phyloP scores from a whole-genome alignment of 148 eudicot species.

The Vaccinium myrtillus region DNA sequence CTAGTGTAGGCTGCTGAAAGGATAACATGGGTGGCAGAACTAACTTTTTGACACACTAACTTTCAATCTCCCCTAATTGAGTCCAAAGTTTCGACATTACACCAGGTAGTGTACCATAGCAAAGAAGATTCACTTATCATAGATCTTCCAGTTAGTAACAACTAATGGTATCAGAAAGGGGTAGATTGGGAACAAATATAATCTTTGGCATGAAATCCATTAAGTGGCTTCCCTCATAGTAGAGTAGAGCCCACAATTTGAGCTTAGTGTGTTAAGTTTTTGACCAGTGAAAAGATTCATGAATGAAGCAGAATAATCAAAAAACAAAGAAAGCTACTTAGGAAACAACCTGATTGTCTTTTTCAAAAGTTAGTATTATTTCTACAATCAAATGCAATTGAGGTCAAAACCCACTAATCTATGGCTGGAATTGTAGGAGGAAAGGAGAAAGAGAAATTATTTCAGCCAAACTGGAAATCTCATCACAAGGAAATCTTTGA shows the following conservation, averaged over 20 bases:
- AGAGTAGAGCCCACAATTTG: neutral
- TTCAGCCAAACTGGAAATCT: conserved; percentile 3
- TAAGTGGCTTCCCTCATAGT: neutral
- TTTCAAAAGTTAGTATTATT: neutral
- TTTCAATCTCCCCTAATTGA: neutral
- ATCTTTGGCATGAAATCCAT: neutral
- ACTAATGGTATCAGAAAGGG: no score
- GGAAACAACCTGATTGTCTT: neutral
- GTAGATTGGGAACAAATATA: no score
- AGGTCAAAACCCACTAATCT: neutral
- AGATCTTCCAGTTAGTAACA: neutral
- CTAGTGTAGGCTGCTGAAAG: neutral
- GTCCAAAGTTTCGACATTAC: neutral
- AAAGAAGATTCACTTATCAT: neutral
- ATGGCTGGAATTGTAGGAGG: conserved; percentile 7
- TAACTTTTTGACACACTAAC: neutral
- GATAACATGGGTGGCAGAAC: neutral
- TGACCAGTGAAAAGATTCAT: neutral
- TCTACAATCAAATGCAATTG: neutral
- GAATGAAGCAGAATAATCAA: neutral
- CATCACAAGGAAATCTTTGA: neutral
- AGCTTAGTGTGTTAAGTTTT: neutral
- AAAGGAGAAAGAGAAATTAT: neutral
- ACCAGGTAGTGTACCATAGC: neutral
- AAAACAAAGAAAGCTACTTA: neutral